phyloP scores from a whole-genome alignment of 2,329 filamentous ascomycete genomes.

The Hypocrella siamensis region DNA sequence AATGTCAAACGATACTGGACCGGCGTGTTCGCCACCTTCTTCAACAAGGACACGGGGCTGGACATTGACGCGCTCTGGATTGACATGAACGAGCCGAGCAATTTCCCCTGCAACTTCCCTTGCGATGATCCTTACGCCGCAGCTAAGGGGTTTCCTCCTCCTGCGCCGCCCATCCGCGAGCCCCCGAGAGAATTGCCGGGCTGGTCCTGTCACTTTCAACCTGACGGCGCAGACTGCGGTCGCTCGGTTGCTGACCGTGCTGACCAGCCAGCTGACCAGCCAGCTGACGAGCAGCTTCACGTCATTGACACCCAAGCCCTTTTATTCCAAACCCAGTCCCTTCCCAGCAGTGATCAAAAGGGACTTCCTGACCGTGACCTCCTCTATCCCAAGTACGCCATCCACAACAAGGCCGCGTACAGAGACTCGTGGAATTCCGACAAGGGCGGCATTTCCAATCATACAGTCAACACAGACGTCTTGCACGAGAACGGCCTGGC shows the following conservation, averaged over 20 bases:
- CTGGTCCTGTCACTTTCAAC: slow-evolving; percentile 34
- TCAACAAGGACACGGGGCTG: slow-evolving; percentile 45
- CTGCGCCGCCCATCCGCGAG: slow-evolving; percentile 44
- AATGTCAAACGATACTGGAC: slow-evolving; percentile 55
- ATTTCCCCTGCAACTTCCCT: slow-evolving; percentile 15
- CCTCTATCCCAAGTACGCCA: slow-evolving; percentile 60
- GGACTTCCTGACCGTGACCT: slow-evolving; percentile 38
- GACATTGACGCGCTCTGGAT: slow-evolving; percentile 70
- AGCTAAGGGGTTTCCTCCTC: slow-evolving; percentile 36
- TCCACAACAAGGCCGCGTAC: slow-evolving; percentile 53
- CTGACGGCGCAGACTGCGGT: slow-evolving; percentile 8
- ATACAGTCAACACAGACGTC: slow-evolving; percentile 62
- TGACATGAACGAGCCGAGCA: slow-evolving; percentile 42
- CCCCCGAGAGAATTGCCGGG: slow-evolving; percentile 51
- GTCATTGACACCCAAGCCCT: slow-evolving; percentile 2
- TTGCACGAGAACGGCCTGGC: slow-evolving; percentile 56
- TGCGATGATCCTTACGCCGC: slow-evolving; percentile 12
- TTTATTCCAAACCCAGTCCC: slow-evolving; percentile 24
- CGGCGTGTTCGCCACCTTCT: slow-evolving; percentile 49
- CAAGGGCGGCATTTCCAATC: slow-evolving; percentile 39
- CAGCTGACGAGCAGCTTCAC: not conserved
- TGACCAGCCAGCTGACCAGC: slow-evolving; percentile 1
- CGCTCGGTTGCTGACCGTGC: slow-evolving; percentile 1
- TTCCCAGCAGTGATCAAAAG: slow-evolving; percentile 34
- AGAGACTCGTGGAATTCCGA: slow-evolving; percentile 25